Base-by-base conservation (phyloP, 1,284 basidiomycete species). In the Cryptococcus depauperatus region DNA sequence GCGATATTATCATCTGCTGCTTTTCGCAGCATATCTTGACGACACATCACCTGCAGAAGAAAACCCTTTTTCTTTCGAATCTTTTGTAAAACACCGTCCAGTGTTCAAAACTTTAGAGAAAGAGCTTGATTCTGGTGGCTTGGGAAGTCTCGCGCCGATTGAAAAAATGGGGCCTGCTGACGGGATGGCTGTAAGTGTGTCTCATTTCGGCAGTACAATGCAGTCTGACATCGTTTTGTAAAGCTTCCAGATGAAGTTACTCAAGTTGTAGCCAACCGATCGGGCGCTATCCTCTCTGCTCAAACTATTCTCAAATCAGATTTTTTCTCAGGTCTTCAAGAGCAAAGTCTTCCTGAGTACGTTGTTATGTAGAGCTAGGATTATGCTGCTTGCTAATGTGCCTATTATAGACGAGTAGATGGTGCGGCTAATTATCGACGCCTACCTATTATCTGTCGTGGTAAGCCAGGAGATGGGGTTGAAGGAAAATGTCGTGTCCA, bases 31-130 rank as follows among this genome's bases (percentile, higher is more conserved):
- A 1, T 98, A 95, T 66, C 76, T 98, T 23, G 84, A 87, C 57
- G 87, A 88, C 14, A 85, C 79, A 0, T 77, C 81, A 52, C 86
- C 88, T 0, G 87, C 91, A 62, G 77, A 88, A 64, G 73, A 79
- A 41, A 80, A 83, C 6, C 80, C 86, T 35, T 82, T 84, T 56
- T 81, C 77, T 3, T 84, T 95, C 40, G 86, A 85, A 58, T 77
- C 75, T 3, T 95, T 84, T 56, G 82, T 93, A 28, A 80, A 83
- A 63, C 79, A 79, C 52, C 76, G 85, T 33, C 89, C 89, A 79
- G 95, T 98, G 13, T 90, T 98, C 71, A 85, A 85, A 62, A 99
- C 95, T 0, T 92, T 98, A 51, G 82, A 93, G 69, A 89, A 87
- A 53, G 95, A 98, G 57, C 77, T 98, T 35, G 73, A 82, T 33